Evolutionary conservation across 2,329 filamentous ascomycete genomes (phyloP), one percentile per base, ranked within the genome.

Genomic region (Exophiala lecanii-corni): DNA sequence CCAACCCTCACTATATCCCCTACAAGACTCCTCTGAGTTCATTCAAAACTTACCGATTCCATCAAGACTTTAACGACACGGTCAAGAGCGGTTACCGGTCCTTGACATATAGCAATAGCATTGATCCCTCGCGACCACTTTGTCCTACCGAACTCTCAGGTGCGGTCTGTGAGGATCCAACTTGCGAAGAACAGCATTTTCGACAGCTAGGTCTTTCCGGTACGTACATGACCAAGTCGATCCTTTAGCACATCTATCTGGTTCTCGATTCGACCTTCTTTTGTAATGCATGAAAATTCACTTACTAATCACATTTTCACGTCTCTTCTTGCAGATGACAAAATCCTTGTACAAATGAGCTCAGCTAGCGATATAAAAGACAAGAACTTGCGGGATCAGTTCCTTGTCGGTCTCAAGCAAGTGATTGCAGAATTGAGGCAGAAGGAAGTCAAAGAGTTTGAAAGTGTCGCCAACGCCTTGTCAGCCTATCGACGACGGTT

Each of bases 71-170:
- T 66, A 70, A 73, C 53, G 65, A 83, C 37, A 71, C 78, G 43
- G 81, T 95, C 44, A 62, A 78, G 43, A 84, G 82, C 50, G 91
- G 91, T 32, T 83, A 89, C 60, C 82, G 84, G 60, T 97, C 92
- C 52, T 74, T 94, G 70, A 97, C 89, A 32, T 97, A 91, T 69
- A 96, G 87, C 68, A 86, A 94, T 66, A 83, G 82, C 55, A 94
- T 98, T 65, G 81, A 96, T 61, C 74, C 81, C 17, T 73, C 79
- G 48, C 81, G 77, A 55, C 76, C 78, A 49, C 60, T 97, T 36
- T 98, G 92, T 65, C 82, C 80, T 26, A 83, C 79, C 57, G 86
- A 94, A 64, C 69, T 86, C 50, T 72, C 74, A 36, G 81, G 81
- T 39, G 79, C 80, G 48, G 70, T 73, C 54, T 97, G 92, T 75